Percentiles rank a stretch among this genome's conserved stretches.
These are phyloP conservation scores for Leishmania guyanensis DNA, from an alignment of 208 protist genomes.

Conservation along the genomic window DNA sequence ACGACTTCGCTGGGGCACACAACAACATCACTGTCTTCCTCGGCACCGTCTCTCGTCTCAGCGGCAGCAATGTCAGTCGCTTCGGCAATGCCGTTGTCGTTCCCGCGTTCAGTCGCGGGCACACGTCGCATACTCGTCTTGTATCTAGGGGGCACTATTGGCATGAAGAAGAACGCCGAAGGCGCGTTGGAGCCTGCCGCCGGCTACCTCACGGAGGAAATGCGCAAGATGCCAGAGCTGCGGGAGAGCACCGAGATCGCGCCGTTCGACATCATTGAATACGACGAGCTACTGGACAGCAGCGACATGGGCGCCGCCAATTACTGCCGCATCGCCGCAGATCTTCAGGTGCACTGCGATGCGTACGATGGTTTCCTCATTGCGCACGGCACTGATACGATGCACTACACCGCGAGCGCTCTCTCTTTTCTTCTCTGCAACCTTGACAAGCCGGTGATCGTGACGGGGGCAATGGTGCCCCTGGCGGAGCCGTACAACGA, in stretches of 20 bases:
- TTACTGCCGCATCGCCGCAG: conserved; percentile 81
- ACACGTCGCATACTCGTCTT: conserved; percentile 68
- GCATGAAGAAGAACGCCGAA: conserved; percentile 80
- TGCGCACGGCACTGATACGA: conserved; percentile 97
- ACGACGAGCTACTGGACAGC: conserved; percentile 82
- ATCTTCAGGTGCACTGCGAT: conserved; percentile 79
- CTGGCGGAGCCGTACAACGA: conserved; percentile 91
- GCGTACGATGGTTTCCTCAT: conserved; percentile 97
- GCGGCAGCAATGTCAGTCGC: neutral
- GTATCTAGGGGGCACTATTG: conserved; percentile 90
- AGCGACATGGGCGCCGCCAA: conserved; percentile 77
- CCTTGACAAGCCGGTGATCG: conserved; percentile 95
- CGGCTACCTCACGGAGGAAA: conserved; percentile 72
- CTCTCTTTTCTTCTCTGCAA: conserved; percentile 97
- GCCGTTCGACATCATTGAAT: conserved; percentile 83
- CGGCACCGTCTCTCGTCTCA: neutral
- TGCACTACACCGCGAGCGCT: conserved; percentile 96
- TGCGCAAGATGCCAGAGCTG: conserved; percentile 69
- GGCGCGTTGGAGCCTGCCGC: conserved; percentile 66
- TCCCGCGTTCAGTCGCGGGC: neutral
- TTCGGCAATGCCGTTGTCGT: neutral
- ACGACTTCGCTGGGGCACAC: neutral
- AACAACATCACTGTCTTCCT: neutral
- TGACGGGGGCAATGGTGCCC: conserved; percentile 96
- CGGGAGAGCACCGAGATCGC: conserved; percentile 42